Evolutionary conservation across 495 filamentous ascomycete genomes (phyloP).

Genomic region (Jackrogersella multiformis): DNA sequence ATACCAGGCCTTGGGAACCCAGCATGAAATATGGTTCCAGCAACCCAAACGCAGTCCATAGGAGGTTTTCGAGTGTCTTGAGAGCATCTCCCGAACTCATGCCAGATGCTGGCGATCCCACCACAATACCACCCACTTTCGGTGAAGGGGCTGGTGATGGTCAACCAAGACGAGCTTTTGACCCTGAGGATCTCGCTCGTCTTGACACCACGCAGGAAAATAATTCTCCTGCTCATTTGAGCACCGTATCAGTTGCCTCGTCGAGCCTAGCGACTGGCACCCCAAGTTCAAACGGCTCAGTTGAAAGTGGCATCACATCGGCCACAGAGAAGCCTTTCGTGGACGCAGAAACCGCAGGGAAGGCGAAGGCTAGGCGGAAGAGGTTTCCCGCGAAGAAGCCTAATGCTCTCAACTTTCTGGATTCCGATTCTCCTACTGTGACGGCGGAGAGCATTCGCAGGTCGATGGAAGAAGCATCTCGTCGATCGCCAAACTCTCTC

Average conservation of each 20-base stretch:
- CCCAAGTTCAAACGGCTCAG: constrained; percentile 43
- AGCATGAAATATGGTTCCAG: constrained; percentile 5
- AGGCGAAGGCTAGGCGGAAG: constrained; percentile 45
- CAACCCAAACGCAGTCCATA: constrained; percentile 32
- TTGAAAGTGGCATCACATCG: constrained; percentile 49
- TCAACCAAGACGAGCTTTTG: constrained; percentile 5
- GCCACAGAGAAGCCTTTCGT: constrained; percentile 45
- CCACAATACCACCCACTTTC: constrained; percentile 2
- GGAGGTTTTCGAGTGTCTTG: constrained; percentile 30
- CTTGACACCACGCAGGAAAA: constrained; percentile 17
- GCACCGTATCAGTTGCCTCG: constrained; percentile 19
- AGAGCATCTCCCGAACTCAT: constrained; percentile 18
- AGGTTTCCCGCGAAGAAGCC: constrained; percentile 32
- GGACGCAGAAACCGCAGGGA: constrained; percentile 44
- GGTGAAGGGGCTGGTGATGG: constrained; percentile 13
- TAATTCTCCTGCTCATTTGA: constrained; percentile 7
- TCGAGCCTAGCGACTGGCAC: constrained; percentile 29
- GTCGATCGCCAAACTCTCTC: constrained; percentile 42
- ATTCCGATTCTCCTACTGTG: constrained; percentile 45
- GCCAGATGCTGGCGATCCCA: neutral
- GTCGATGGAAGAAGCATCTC: constrained; percentile 43
- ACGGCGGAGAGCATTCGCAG: constrained; percentile 47
- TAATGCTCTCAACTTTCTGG: constrained; percentile 48
- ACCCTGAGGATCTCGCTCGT: constrained; percentile 9
- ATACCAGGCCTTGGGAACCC: constrained; percentile 27